Conservation (phyloP, 768 basidiomycete species). For the Mycena alexandri region DNA sequence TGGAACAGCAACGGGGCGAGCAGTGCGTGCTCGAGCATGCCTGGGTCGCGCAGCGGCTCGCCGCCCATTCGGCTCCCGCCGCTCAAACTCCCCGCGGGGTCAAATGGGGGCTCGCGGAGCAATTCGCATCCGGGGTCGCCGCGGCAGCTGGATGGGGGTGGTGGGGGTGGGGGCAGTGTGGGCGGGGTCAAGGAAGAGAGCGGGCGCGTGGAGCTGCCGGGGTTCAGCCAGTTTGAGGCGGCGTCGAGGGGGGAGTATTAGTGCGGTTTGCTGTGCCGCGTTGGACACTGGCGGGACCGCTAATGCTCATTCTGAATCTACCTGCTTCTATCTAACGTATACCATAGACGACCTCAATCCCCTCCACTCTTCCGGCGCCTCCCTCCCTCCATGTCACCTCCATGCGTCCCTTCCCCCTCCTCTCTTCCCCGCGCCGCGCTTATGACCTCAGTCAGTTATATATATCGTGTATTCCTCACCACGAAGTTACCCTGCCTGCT, state of each 20-base stretch:
- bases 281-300: too few species aligned
- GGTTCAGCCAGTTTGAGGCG: conserved; percentile 75
- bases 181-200: conserved; percentile 35
- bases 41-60: conserved; percentile 72
- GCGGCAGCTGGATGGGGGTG: conserved; percentile 37
- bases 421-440: too few species aligned
- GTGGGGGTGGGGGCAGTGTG: conserved; percentile 37
- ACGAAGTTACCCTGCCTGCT: too few species aligned
- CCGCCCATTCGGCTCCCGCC: conserved; percentile 83
- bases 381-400: too few species aligned
- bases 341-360: too few species aligned
- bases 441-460: too few species aligned
- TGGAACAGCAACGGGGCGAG: conserved; percentile 6
- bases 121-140: conserved; percentile 17
- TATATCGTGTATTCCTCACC: too few species aligned
- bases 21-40: conserved; percentile 46
- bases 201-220: conserved; percentile 66
- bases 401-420: too few species aligned
- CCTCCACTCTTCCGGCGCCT: too few species aligned
- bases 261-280: too few species aligned
- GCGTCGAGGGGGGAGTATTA: conserved; percentile 47
- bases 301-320: too few species aligned
- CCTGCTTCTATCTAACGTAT: too few species aligned
- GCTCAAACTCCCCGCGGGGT: conserved; percentile 54
- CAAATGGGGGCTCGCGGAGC: not conserved